Evolutionary conservation across 2,329 filamentous ascomycete genomes (phyloP).

Genomic region (Allantophomopsis cytisporea): DNA sequence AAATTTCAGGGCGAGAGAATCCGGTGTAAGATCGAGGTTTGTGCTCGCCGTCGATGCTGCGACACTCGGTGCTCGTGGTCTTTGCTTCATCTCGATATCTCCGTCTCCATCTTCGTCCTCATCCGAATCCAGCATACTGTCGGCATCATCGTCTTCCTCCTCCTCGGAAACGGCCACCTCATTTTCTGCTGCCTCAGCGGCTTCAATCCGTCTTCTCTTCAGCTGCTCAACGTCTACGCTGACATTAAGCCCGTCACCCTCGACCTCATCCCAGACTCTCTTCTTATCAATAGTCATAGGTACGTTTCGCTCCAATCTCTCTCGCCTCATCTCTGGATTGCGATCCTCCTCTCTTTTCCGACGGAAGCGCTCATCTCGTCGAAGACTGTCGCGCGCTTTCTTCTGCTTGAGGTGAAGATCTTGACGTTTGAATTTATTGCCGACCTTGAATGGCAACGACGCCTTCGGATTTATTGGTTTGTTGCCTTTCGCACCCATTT

Average conservation of each 20-base stretch:
- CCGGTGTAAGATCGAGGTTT: slow-evolving; percentile 48
- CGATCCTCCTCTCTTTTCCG: slow-evolving; percentile 77
- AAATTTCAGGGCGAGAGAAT: slow-evolving; percentile 46
- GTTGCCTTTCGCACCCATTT: slow-evolving; percentile 34
- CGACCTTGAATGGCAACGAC: slow-evolving; percentile 37
- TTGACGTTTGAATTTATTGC: slow-evolving; percentile 71
- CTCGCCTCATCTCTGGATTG: slow-evolving; percentile 61
- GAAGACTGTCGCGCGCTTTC: slow-evolving; percentile 57
- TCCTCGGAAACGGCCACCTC: slow-evolving; percentile 24
- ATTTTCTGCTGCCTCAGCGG: slow-evolving; percentile 30
- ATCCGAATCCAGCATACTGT: slow-evolving; percentile 67
- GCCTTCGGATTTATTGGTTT: slow-evolving; percentile 26
- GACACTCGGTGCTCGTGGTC: slow-evolving; percentile 22
- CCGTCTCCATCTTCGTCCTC: slow-evolving; percentile 28
- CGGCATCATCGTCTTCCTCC: slow-evolving; percentile 44
- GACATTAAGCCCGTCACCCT: slow-evolving; percentile 40
- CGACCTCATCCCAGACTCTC: slow-evolving; percentile 76
- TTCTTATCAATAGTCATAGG: slow-evolving; percentile 76
- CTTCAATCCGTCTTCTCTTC: slow-evolving; percentile 40
- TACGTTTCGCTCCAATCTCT: slow-evolving; percentile 65
- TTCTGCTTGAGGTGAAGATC: slow-evolving; percentile 71
- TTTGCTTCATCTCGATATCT: slow-evolving; percentile 23
- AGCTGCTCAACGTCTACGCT: slow-evolving; percentile 43
- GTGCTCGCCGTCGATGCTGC: slow-evolving; percentile 48
- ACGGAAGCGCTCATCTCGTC: slow-evolving; percentile 63